phyloP scores from a whole-genome alignment of 169 alveolate genomes.

The Pseudocohnilembus persalinus region DNA sequence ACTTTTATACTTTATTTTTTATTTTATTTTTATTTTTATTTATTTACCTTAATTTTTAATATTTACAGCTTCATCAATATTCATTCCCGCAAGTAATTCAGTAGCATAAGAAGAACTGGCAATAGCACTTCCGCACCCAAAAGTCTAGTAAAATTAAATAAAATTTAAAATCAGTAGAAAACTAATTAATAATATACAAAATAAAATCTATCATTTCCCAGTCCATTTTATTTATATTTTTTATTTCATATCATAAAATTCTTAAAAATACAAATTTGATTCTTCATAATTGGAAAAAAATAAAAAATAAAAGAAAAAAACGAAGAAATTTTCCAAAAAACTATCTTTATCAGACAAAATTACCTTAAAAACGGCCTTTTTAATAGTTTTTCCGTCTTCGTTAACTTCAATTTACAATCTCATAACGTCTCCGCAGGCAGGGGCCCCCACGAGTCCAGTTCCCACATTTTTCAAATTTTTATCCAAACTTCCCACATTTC shows the following conservation, averaged over 20 bases:
- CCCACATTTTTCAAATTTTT: slow-evolving; percentile 70
- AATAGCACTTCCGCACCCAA: slow-evolving; percentile 99
- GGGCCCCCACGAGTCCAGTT: slow-evolving; percentile 99
- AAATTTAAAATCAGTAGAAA: neutral
- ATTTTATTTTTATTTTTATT: neutral
- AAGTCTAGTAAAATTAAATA: slow-evolving; percentile 75
- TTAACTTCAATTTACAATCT: slow-evolving; percentile 93
- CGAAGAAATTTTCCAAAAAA: too few relatives aligned
- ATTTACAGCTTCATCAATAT: slow-evolving; percentile 93
- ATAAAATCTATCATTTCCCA: too few relatives aligned
- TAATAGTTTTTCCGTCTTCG: slow-evolving; percentile 89
- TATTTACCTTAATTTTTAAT: slow-evolving; percentile 88
- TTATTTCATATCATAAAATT: too few relatives aligned
- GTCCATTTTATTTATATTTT: too few relatives aligned
- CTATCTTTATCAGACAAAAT: neutral
- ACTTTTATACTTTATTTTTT: too few relatives aligned
- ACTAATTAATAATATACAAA: neutral
- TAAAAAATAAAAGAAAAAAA: neutral
- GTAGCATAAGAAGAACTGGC: slow-evolving; percentile 98
- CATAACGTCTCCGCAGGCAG: slow-evolving; percentile 99
- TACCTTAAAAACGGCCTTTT: slow-evolving; percentile 94
- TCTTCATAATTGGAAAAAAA: too few relatives aligned
- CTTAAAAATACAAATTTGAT: neutral
- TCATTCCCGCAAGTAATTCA: slow-evolving; percentile 95
- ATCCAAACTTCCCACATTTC: slow-evolving; percentile 75